Conservation (phyloP, 2,329 filamentous ascomycete genomes). For the Fusarium annulatum region DNA sequence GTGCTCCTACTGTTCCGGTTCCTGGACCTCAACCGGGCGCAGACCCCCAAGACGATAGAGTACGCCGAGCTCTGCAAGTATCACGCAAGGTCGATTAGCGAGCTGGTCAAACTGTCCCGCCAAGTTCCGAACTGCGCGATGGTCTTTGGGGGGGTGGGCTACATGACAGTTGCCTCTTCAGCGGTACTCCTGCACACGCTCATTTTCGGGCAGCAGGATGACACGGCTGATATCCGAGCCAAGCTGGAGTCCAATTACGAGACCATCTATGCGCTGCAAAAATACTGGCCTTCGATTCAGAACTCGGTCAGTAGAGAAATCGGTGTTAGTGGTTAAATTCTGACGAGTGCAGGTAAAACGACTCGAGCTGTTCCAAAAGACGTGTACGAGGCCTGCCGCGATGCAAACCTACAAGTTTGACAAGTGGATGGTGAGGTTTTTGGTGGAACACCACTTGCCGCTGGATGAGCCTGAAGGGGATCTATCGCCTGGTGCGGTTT, state of each 20-base stretch:
- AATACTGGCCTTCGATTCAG: slow-evolving; percentile 2
- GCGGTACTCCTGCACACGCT: slow-evolving; percentile 6
- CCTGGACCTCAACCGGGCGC: background rate
- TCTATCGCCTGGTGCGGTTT: background rate
- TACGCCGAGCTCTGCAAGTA: slow-evolving; percentile 9
- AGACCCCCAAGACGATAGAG: slow-evolving; percentile 5
- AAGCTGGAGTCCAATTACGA: slow-evolving; percentile 8
- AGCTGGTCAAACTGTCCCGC: slow-evolving; percentile 1
- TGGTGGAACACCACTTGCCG: slow-evolving; percentile 9
- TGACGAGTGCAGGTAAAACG: background rate
- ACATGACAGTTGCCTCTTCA: slow-evolving; percentile 8
- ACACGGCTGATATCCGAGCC: slow-evolving; percentile 5
- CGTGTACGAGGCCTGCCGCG: background rate
- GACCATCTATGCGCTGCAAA: slow-evolving; percentile 8
- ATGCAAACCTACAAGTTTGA: slow-evolving; percentile 12
- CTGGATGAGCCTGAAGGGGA: slow-evolving; percentile 6
- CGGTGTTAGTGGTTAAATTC: background rate
- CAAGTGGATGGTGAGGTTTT: slow-evolving; percentile 13
- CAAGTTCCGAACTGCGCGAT: slow-evolving; percentile 5
- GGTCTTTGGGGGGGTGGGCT: slow-evolving; percentile 7
- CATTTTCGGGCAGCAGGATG: slow-evolving; percentile 1
- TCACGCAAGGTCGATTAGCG: background rate
- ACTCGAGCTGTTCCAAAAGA: background rate
- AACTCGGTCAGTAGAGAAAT: background rate
- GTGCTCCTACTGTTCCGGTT: slow-evolving; percentile 2